These are phyloP conservation scores for Talinum fruticosum DNA, from an alignment of 148 eudicot genomes.

Conservation along the genomic window DNA sequence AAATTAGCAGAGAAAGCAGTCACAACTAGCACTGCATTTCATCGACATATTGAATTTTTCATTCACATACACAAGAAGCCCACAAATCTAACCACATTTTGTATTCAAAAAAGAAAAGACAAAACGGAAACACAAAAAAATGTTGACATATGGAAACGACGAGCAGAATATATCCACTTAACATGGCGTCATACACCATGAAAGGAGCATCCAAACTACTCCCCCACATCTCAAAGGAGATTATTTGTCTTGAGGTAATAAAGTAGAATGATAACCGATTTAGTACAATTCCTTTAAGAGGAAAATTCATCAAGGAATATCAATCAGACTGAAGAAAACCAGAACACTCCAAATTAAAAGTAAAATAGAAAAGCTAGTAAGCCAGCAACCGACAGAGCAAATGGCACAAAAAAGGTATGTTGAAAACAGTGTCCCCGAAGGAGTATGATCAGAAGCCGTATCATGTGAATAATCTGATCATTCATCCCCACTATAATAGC, in stretches of 20 bases:
- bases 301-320: neutral
- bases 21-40: neutral
- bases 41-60: neutral
- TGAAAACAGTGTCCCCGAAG: too few species aligned
- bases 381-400: neutral
- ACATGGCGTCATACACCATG: neutral
- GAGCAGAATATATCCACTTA: neutral
- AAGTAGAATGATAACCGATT: too few species aligned
- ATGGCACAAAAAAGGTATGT: neutral
- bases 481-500: neutral
- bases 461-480: neutral
- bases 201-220: too few species aligned
- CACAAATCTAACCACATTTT: neutral
- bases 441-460: neutral
- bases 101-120: neutral
- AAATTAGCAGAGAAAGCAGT: neutral
- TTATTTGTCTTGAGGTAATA: too few species aligned
- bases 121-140: neutral
- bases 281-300: neutral
- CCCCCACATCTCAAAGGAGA: too few species aligned
- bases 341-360: neutral
- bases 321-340: neutral
- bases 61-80: neutral
- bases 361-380: too few species aligned
- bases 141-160: neutral